Evolutionary conservation across 495 filamentous ascomycete species (phyloP), one percentile per base, ranked within the genome.

Genomic region (Penicillium tannophilum): DNA sequence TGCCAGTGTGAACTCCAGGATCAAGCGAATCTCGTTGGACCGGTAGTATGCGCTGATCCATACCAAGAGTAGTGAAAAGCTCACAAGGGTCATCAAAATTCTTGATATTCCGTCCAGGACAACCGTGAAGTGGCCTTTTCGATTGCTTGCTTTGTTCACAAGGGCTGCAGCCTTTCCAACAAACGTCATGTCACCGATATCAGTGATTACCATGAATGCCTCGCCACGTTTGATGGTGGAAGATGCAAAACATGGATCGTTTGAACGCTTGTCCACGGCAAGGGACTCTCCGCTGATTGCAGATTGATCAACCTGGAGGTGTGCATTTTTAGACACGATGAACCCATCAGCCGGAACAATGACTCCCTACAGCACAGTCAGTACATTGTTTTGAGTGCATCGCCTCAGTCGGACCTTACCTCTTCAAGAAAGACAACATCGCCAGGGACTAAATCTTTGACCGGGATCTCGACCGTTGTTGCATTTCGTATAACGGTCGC

Each of bases 201-300:
- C 84, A 52, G 88, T 91, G 62, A 92, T 82, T 62, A 95, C 82
- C 74, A 94, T 83, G 72, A 87, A 88, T 52, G 88, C 90, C 74
- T 90, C 83, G 70, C 92, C 92, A 79, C 91, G 91, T 82, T 94
- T 96, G 80, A 95, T 87, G 59, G 84, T 86, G 5, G 92, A 94
- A 11, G 92, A 95, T 67, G 90, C 84, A 71, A 88, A 96, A 73
- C 88, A 90, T 58, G 79, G 75, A 72, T 95, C 91, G 55, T 82
- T 82, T 72, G 87, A 86, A 72, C 88, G 84, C 78, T 93, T 96
- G 74, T 93, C 89, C 56, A 94, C 91, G 59, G 92, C 91, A 56
- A 96, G 85, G 65, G 92, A 96, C 77, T 97, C 92, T 59, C 92
- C 92, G 31, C 92, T 96, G 66, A 97, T 90, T 61, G 89, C 84